These are phyloP conservation scores for Dictyostelium capitatum DNA, from an alignment of 78 protist species.

Conservation along the genomic window DNA sequence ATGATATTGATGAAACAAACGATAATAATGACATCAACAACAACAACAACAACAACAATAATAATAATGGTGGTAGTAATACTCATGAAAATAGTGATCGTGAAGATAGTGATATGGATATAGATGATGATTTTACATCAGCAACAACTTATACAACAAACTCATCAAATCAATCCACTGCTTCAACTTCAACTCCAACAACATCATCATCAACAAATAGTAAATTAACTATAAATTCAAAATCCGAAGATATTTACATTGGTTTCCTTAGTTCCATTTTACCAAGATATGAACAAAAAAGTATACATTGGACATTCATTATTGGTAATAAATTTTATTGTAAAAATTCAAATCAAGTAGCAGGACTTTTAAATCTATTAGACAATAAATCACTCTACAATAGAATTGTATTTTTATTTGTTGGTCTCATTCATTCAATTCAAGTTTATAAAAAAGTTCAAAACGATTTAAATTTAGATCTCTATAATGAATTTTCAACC, in stretches of 20 bases:
- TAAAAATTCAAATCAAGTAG: neutral
- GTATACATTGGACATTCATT: constrained; percentile 29
- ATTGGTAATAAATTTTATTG: neutral
- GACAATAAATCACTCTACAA: neutral
- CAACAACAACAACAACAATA: neutral
- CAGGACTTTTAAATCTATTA: constrained; percentile 33
- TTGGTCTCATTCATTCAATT: constrained; percentile 45
- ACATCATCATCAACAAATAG: neutral
- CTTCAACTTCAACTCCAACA: neutral
- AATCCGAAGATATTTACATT: neutral
- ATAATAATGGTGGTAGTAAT: neutral
- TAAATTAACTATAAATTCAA: neutral
- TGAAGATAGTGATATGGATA: constrained; percentile 13
- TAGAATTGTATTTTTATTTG: neutral
- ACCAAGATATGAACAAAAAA: constrained; percentile 24
- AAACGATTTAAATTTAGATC: constrained; percentile 45
- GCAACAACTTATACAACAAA: neutral
- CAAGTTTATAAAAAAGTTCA: constrained; percentile 43
- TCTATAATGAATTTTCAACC: constrained; percentile 23
- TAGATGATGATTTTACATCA: neutral
- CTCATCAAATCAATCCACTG: no score
- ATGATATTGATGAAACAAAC: neutral
- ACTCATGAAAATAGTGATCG: neutral
- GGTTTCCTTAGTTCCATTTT: neutral
- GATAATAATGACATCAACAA: neutral